Percentiles rank a stretch among this genome's conserved stretches.
Conservation (phyloP, 768 basidiomycete species). For the Tricholoma furcatifolium region DNA sequence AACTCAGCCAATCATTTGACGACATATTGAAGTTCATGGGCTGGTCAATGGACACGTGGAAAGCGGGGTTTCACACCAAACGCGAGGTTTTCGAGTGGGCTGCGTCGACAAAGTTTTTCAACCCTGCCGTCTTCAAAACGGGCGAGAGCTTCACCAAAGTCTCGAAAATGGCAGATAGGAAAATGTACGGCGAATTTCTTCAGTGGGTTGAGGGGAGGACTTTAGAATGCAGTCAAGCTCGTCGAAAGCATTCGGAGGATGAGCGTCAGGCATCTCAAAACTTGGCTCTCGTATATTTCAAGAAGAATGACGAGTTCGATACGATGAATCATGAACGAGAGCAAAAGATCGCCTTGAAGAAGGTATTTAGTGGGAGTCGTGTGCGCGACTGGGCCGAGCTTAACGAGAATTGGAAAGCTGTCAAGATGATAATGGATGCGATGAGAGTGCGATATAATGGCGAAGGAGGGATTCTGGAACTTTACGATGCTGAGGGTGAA, state of each 20-base stretch:
- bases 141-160: slow-evolving; percentile 42
- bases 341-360: slow-evolving; percentile 35
- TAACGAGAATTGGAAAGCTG: slow-evolving; percentile 40
- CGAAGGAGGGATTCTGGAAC: slow-evolving; percentile 37
- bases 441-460: slow-evolving; percentile 48
- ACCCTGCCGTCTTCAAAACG: slow-evolving; percentile 35
- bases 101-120: slow-evolving; percentile 51
- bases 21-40: slow-evolving; percentile 57
- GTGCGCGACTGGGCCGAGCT: slow-evolving; percentile 55
- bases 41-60: slow-evolving; percentile 50
- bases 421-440: slow-evolving; percentile 46
- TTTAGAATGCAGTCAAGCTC: slow-evolving; percentile 7
- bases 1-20: slow-evolving; percentile 44
- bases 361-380: slow-evolving; percentile 44
- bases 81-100: slow-evolving; percentile 60
- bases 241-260: slow-evolving; percentile 12
- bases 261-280: slow-evolving; percentile 26
- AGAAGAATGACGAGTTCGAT: slow-evolving; percentile 49
- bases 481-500: slow-evolving; percentile 26
- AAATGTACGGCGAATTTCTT: slow-evolving; percentile 61
- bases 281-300: slow-evolving; percentile 51
- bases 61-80: slow-evolving; percentile 53
- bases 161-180: slow-evolving; percentile 35
- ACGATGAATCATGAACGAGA: slow-evolving; percentile 27
- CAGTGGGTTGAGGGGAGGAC: slow-evolving; percentile 39